A percentile compares a stretch with the other conserved stretches of the same genome.
Evolutionary conservation across 257 asterid species (phyloP).

Genomic region (Striga asiatica): DNA sequence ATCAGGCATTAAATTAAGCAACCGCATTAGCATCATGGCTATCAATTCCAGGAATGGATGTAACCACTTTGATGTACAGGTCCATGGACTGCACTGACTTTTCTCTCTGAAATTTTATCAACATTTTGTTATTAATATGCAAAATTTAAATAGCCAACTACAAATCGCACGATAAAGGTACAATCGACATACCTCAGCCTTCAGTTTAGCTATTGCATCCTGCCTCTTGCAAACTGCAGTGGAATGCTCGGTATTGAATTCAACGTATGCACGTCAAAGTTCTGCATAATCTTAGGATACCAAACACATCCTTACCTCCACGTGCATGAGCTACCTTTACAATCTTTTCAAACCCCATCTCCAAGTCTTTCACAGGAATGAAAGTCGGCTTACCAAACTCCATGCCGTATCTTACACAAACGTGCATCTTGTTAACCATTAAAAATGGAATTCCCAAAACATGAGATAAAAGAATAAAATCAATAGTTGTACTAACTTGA

Average conservation of each 20-base stretch:
- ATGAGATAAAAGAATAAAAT: neutral
- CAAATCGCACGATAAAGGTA: slow-evolving; percentile 6
- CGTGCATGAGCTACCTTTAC: slow-evolving; percentile 84
- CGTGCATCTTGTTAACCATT: slow-evolving; percentile 7
- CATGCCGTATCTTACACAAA: slow-evolving; percentile 49
- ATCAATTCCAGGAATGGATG: slow-evolving; percentile 86
- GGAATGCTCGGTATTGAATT: neutral
- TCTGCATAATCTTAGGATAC: slow-evolving; percentile 11
- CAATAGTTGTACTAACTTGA: slow-evolving; percentile 44
- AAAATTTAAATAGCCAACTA: neutral
- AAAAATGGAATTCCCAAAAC: slow-evolving; percentile 14
- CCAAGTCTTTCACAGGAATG: slow-evolving; percentile 69
- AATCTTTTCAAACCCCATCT: slow-evolving; percentile 94
- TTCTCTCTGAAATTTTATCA: slow-evolving; percentile 49
- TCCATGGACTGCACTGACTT: slow-evolving; percentile 63
- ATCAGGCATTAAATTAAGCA: slow-evolving; percentile 21
- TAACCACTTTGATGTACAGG: slow-evolving; percentile 61
- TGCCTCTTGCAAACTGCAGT: slow-evolving; percentile 76
- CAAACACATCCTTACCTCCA: slow-evolving; percentile 44
- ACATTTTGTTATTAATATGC: slow-evolving; percentile 1
- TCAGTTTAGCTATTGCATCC: slow-evolving; percentile 61
- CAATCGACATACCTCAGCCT: slow-evolving; percentile 47
- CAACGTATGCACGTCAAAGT: neutral
- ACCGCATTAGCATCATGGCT: slow-evolving; percentile 81
- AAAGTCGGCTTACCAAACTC: slow-evolving; percentile 81